Base-by-base conservation (phyloP, 495 filamentous ascomycete species). In the Penicillium macrosclerotiorum region DNA sequence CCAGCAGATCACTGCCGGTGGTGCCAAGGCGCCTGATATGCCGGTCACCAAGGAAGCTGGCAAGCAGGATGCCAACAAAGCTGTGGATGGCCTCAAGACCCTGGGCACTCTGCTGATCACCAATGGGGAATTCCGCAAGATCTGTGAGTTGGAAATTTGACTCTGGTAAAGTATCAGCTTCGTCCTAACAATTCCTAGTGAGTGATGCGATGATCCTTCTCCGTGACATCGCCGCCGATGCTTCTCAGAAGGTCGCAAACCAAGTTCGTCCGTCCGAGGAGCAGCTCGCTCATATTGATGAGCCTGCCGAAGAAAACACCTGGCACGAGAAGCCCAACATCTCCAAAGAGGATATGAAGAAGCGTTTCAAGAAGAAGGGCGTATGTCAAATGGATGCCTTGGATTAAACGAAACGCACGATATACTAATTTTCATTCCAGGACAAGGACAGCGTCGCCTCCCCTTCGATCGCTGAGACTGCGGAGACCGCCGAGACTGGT, bases 71-170 rank as follows among this genome's bases (percentile, higher is more conserved):
- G 88, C 85, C 16, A 83, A 86, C 51, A 70, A 89, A 62, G 88
- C 83, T 3, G 69, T 91, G 25, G 85, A 94, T 44, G 93, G 94
- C n/a, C 68, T 98, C 22, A 84, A 87, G 41, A 94, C 87, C 2
- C 69, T 98, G 6, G 93, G 94, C 33, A 91, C 85, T 8, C 78
- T 98, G 35, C 71, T 98, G 49, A 85, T 97, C 62, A 91, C 90
- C 47, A 98, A 98, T 52, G 94, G 93, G 47, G 91, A 96, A 70
- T 96, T 96, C 74, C 80, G 90, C 35, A 96, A 96, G 74, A 80
- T 96, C 16, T 68, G 89, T 93, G 76, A 65, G 88, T 84, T 39
- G 6, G 4, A 25, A 19, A 16, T 12, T 11, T 12, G n/a, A 26
- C 27, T 9, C 8, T n/a, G n/a, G n/a, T n/a, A n/a, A n/a, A n/a